Conservation (phyloP, 176 grass and related monocot genomes). For the Paspalum vaginatum region DNA sequence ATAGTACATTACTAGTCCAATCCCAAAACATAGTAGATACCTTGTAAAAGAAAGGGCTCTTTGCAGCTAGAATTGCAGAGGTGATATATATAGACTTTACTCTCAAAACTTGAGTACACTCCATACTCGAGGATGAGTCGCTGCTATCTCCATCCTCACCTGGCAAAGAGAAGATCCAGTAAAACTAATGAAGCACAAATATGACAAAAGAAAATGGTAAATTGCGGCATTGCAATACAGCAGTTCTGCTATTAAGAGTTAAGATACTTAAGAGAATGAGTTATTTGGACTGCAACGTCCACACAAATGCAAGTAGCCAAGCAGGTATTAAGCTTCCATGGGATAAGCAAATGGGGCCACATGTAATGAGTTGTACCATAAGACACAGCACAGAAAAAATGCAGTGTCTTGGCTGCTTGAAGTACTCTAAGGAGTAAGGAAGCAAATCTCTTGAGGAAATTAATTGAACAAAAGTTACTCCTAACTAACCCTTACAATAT, state of each 20-base stretch:
- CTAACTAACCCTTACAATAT: not conserved
- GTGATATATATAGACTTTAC: slow-evolving; percentile 92
- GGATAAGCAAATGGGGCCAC: slow-evolving; percentile 16
- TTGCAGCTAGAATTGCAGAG: slow-evolving; percentile 97
- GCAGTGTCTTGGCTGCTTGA: not conserved
- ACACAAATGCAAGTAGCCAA: not conserved
- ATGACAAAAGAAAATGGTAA: slow-evolving; percentile 24
- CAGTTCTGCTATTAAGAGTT: not conserved
- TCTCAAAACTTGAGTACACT: slow-evolving; percentile 67
- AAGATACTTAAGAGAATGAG: not conserved
- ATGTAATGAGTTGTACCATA: slow-evolving; percentile 4
- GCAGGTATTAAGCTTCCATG: slow-evolving; percentile 1
- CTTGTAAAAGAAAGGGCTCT: slow-evolving; percentile 99
- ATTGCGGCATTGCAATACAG: not conserved
- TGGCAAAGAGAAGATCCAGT: slow-evolving; percentile 33
- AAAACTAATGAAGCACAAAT: slow-evolving; percentile 5
- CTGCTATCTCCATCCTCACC: slow-evolving; percentile 81
- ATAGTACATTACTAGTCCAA: not conserved
- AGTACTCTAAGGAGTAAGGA: not conserved
- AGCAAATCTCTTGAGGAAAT: not conserved
- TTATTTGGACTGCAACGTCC: not conserved
- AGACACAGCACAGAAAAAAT: not conserved
- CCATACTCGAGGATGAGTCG: slow-evolving; percentile 70
- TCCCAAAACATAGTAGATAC: slow-evolving; percentile 37
- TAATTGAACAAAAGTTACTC: slow-evolving; percentile 14